Evolutionary conservation across 1,139 yeast species (phyloP), one percentile per base, ranked within the genome.

Genomic region (Saccharomyces hybrid): DNA sequence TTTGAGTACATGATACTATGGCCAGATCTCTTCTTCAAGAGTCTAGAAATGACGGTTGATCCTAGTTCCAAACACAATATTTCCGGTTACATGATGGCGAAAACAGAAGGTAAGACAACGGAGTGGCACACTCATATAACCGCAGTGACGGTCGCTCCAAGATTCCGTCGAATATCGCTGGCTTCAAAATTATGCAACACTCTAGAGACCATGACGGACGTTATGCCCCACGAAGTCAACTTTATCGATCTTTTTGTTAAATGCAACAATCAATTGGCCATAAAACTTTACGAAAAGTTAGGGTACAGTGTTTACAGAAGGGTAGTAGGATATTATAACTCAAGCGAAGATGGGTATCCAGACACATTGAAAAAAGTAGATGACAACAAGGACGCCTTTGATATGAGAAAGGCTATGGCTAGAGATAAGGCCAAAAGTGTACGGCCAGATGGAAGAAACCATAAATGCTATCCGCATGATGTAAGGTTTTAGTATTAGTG

Each of bases 111-210:
- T 1, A 73, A 75, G 24, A 81, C 78, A 16, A 81, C 78, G 54
- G 95, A 90, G 61, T 93, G 97, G 96, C 99, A 95, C 67, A 83
- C 96, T 0, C 99, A 95, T 70, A 90, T 95, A 55, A 90, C 98
- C 0, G 99, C 99, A 0, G 97, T 95, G 2, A 90, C 99, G 0
- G 86, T 95, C 0, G 86, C 86, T 58, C 84, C 88, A 27, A 84
- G 83, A 53, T 91, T 86, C 66, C 75, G 99, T 56, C 75, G 99
- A 57, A 77, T 93, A 21, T 96, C 96, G 1, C 74, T 91, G 51
- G 99, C 97, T 0, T 82, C 87, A 2, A 66, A 70, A 55, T 76
- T 91, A 55, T 91, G 97, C 66, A 75, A 79, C 47, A 82, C 88
- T 59, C 73, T 95, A 48, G 93, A 86, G 63, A 77, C 81, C 51